Conservation (phyloP, 768 basidiomycete genomes). For the Termitomyces sp. region DNA sequence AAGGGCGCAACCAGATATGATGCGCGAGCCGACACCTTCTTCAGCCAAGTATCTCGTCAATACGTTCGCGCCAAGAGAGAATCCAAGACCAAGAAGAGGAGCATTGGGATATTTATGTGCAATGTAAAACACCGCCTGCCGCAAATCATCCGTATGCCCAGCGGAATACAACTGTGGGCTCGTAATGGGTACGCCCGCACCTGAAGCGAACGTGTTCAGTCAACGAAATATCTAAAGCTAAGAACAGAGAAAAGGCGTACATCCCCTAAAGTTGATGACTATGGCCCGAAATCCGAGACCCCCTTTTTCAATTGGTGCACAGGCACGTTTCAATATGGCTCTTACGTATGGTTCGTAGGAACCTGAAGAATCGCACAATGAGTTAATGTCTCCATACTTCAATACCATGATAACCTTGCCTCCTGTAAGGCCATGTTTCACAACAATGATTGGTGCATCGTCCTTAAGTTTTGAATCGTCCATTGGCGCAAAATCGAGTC, state of each 20-base stretch:
- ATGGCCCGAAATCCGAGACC: constrained; percentile 89
- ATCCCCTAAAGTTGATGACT: constrained; percentile 92
- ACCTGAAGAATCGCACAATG: constrained; percentile 38
- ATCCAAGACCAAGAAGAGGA: constrained; percentile 82
- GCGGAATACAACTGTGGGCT: constrained; percentile 84
- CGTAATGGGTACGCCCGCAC: constrained; percentile 83
- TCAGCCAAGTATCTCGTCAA: constrained; percentile 87
- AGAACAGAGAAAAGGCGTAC: constrained; percentile 41
- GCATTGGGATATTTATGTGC: constrained; percentile 70
- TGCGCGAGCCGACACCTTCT: constrained; percentile 61
- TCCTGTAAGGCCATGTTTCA: constrained; percentile 55
- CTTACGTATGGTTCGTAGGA: constrained; percentile 91
- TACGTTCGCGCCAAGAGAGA: constrained; percentile 92
- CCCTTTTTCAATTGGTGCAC: constrained; percentile 66
- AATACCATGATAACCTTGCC: constrained; percentile 24
- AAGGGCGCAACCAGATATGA: constrained; percentile 64
- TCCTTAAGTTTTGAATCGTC: constrained; percentile 33
- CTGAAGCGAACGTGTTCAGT: constrained; percentile 31
- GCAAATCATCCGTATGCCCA: constrained; percentile 86
- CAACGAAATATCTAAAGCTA: constrained; percentile 4
- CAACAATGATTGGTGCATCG: constrained; percentile 52
- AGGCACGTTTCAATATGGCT: constrained; percentile 72
- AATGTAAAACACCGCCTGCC: constrained; percentile 77
- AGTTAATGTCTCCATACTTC: constrained; percentile 1
- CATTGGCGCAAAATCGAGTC: constrained; percentile 61